Evolutionary conservation across 2,329 filamentous ascomycete genomes (phyloP).

Genomic region (Pseudocercospora crystallina): DNA sequence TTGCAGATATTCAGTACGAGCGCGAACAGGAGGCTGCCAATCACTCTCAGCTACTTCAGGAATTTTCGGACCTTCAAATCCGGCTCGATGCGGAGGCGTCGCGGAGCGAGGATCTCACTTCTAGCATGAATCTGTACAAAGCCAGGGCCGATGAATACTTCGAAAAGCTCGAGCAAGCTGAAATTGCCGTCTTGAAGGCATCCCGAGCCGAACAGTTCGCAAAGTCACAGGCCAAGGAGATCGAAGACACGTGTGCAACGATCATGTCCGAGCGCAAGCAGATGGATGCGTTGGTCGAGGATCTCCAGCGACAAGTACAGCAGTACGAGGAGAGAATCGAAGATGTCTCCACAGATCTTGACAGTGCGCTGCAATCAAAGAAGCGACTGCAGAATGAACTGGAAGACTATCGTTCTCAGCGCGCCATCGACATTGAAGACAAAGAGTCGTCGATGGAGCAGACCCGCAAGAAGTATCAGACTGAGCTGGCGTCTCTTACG

Average conservation of each 20-base stretch:
- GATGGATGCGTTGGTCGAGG: slow-evolving; percentile 83
- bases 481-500: slow-evolving; percentile 82
- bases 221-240: slow-evolving; percentile 82
- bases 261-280: slow-evolving; percentile 91
- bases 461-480: slow-evolving; percentile 95
- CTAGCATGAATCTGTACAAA: slow-evolving; percentile 87
- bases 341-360: slow-evolving; percentile 85
- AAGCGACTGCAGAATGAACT: slow-evolving; percentile 95
- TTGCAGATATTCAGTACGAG: slow-evolving; percentile 74
- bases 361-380: slow-evolving; percentile 82
- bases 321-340: slow-evolving; percentile 88
- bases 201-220: slow-evolving; percentile 91
- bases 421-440: slow-evolving; percentile 94
- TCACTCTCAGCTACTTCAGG: slow-evolving; percentile 82
- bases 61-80: slow-evolving; percentile 92
- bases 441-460: slow-evolving; percentile 96
- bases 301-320: slow-evolving; percentile 85
- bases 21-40: slow-evolving; percentile 86
- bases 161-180: slow-evolving; percentile 92
- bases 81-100: slow-evolving; percentile 85
- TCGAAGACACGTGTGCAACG: slow-evolving; percentile 84
- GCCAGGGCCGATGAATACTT: slow-evolving; percentile 93
- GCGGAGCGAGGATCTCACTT: slow-evolving; percentile 77
- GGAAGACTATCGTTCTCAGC: slow-evolving; percentile 92
- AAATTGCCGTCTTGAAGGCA: slow-evolving; percentile 92